Evolutionary conservation across 306 rosid species (phyloP), one percentile per base, ranked within the genome.

Genomic region (Lathyrus sativus): DNA sequence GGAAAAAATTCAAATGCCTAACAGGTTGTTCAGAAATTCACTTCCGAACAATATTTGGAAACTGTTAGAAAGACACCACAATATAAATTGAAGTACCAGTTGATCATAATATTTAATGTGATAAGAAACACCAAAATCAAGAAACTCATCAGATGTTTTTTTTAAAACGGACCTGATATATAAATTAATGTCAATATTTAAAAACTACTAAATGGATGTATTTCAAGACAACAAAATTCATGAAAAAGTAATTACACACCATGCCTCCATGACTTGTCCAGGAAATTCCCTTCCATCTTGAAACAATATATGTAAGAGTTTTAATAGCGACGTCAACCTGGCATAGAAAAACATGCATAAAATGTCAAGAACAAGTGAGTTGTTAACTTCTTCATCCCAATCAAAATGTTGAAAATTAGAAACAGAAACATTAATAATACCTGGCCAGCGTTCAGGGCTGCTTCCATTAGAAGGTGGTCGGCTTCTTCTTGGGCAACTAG

Each of bases 181-280:
- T 12, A 67, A 37, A 62, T 43, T 48, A 62, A 53, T 65, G 75
- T 35, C 12, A 13, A 61, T n/a, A 62, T 22, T 12, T 22, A 42
- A 53, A 35, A 44, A 33, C 10, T 68, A 76, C 55, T 24, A 45
- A 17, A 5, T 54, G 45, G 38, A 7, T 61, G 62, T 49, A 64
- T 22, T 72, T 72, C n/a, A 57, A 45, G 60, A 42, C 39, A 7
- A 33, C 10, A 2, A 39, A 28, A 63, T 41, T 78, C 14, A 68
- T 43, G 59, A 17, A 55, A 67, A 45, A 65, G 44, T 50, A 51
- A 37, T 37, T 61, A 73, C 90, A 65, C 74, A 91, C 97, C 91
- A 83, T 63, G 86, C 95, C 97, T 58, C 97, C 97, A 51, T 90
- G 86, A 79, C 90, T 91, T 69, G 87, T 73, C 97, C 97, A 91